Evolutionary conservation across 176 grass and related monocot species (phyloP), one percentile per base, ranked within the genome.

Genomic region (Echinochloa phyllopogon): DNA sequence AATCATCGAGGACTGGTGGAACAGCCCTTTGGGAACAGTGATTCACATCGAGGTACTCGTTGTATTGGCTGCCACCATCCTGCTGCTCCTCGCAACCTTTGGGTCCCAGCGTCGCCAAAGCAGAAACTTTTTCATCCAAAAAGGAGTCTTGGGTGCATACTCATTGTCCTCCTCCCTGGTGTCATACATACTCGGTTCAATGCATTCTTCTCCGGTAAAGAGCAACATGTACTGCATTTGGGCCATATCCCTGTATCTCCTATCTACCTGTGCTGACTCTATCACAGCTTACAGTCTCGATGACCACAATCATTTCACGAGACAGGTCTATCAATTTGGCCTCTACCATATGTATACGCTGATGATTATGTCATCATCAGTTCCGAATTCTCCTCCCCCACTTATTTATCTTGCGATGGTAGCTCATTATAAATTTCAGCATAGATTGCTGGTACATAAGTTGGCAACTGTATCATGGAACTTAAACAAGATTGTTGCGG

Each of bases 401-500:
- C 8, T 3, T 59, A 0, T 20, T 4, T 57, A n/a, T 4, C 27
- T 65, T 3, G 0, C 0, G 17, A 8, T 5, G 3, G 2, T 67
- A 7, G 36, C 36, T 67, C 8, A 0, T 20, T 3, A 4, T 3
- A 67, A 40, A 20, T 6, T 40, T 67, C 1, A 17, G 16, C 64
- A 67, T 20, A 67, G 64, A 40, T 39, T 20, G 0, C 40, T 0
- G 4, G 64, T 11, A 21, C 4, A 3, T n/a, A 5, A 39, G 8
- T 17, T 86, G 33, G 68, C 76, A 64, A 65, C 13, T 21, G 8
- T 0, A 23, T 72, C 84, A 65, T 86, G 84, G 84, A 86, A 86
- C 29, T 72, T 80, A 16, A 86, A 73, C 21, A 86, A 86, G 21
- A 80, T 55, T 44, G 76, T 86, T n/a, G 84, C 76, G 0, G 84